These are phyloP conservation scores for Lasiodiplodia sp. DNA, from an alignment of 2,329 filamentous ascomycete species.

Conservation along the genomic window DNA sequence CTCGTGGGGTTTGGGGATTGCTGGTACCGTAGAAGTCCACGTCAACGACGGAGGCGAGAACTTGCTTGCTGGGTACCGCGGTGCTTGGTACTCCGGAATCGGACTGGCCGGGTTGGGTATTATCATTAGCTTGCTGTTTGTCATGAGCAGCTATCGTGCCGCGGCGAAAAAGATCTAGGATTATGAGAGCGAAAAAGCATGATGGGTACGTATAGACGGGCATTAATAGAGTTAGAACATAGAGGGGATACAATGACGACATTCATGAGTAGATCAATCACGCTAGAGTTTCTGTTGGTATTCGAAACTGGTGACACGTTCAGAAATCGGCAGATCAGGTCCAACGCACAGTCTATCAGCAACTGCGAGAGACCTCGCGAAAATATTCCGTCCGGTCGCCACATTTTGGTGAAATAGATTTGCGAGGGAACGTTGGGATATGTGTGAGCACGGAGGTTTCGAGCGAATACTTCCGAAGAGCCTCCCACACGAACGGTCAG, in stretches of 20 bases:
- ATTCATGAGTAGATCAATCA: not conserved
- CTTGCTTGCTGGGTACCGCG: conserved; percentile 47
- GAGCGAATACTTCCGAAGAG: not conserved
- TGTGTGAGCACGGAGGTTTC: not conserved
- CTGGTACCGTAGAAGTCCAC: conserved; percentile 51
- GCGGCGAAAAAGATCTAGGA: conserved; percentile 5
- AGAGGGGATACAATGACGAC: not conserved
- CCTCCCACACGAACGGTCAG: not conserved
- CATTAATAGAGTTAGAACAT: not conserved
- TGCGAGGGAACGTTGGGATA: not conserved
- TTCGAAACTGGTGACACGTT: not conserved
- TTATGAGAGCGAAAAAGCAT: not conserved
- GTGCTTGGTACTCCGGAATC: conserved; percentile 49
- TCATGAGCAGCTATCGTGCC: conserved; percentile 36
- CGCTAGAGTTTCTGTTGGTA: not conserved
- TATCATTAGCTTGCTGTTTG: conserved; percentile 37
- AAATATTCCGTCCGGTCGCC: not conserved
- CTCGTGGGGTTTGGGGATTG: conserved; percentile 52
- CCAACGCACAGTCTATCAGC: not conserved
- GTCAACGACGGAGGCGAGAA: conserved; percentile 47
- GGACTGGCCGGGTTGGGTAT: conserved; percentile 44
- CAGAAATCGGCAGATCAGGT: not conserved
- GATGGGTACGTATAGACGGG: not conserved
- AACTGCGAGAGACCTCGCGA: too few relatives aligned
- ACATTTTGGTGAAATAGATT: not conserved